Percentiles rank a stretch among this genome's conserved stretches.
Evolutionary conservation across 768 basidiomycete species (phyloP).

Genomic region (Tricholoma saponaceum): DNA sequence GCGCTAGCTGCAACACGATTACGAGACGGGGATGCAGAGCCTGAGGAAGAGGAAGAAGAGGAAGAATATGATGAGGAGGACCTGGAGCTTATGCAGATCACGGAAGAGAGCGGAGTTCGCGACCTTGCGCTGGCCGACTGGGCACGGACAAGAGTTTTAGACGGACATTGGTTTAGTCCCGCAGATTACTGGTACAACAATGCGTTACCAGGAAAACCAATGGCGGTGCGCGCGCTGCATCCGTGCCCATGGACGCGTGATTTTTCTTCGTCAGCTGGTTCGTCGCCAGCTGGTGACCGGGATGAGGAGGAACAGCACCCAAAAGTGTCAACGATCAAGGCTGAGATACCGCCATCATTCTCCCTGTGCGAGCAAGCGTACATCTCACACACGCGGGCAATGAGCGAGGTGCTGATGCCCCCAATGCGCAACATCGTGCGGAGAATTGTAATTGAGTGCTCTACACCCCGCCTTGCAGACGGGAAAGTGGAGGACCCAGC

Average conservation of each 20-base stretch:
- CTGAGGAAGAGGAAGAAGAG: conserved; percentile 31
- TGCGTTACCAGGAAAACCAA: conserved; percentile 32
- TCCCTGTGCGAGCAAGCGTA: conserved; percentile 63
- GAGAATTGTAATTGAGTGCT: conserved; percentile 60
- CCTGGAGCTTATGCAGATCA: conserved; percentile 35
- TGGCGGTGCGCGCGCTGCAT: conserved; percentile 35
- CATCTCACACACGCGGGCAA: conserved; percentile 51
- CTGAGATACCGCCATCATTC: conserved; percentile 57
- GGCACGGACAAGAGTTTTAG: conserved; percentile 66
- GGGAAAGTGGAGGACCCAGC: conserved; percentile 47
- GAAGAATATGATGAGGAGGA: conserved; percentile 45
- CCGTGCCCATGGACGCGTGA: conserved; percentile 64
- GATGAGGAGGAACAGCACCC: conserved; percentile 43
- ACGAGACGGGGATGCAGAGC: conserved; percentile 24
- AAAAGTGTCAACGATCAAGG: conserved; percentile 38
- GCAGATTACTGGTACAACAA: conserved; percentile 63
- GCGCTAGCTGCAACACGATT: conserved; percentile 58
- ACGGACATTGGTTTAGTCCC: conserved; percentile 74
- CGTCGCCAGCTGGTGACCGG: conserved; percentile 15
- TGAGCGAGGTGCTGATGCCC: conserved; percentile 57
- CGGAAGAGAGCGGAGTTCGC: conserved; percentile 38
- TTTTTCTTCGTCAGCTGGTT: conserved; percentile 11
- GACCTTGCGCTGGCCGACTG: conserved; percentile 67
- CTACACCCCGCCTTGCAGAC: conserved; percentile 28
- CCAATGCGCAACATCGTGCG: conserved; percentile 69